phyloP scores from a whole-genome alignment of 192 early-diverging fungal species.

The Thamnidium elegans region DNA sequence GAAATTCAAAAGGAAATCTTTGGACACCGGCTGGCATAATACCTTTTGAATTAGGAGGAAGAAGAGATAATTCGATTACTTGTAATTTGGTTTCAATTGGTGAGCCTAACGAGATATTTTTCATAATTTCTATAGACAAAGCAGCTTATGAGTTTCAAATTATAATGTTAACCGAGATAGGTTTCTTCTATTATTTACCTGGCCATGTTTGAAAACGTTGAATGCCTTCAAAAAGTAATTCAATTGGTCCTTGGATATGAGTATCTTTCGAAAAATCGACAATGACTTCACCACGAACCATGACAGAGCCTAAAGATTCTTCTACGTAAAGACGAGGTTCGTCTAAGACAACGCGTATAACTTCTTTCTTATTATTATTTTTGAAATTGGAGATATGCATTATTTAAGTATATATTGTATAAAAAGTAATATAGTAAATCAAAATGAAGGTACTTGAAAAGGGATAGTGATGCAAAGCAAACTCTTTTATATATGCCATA shows the following conservation, averaged over 20 bases:
- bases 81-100: constrained; percentile 24
- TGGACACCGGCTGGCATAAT: constrained; percentile 24
- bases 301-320: constrained; percentile 19
- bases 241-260: constrained; percentile 22
- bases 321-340: constrained; percentile 22
- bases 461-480: too few relatives aligned
- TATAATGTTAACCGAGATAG: neutral
- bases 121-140: constrained; percentile 11
- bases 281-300: constrained; percentile 32
- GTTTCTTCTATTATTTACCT: constrained; percentile 5
- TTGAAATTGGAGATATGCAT: constrained; percentile 1
- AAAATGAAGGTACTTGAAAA: neutral
- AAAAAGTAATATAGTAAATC: neutral
- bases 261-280: constrained; percentile 19
- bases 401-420: neutral
- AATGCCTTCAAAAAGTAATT: constrained; percentile 28
- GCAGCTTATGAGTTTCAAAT: neutral
- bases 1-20: constrained; percentile 34
- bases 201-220: constrained; percentile 22
- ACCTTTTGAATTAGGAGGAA: constrained; percentile 24
- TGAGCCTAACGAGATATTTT: neutral
- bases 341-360: constrained; percentile 16
- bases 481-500: neutral
- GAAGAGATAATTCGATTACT: constrained; percentile 24
- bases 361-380: constrained; percentile 9